Conservation (phyloP, 2,329 filamentous ascomycete species). For the Exophiala calicioides region DNA sequence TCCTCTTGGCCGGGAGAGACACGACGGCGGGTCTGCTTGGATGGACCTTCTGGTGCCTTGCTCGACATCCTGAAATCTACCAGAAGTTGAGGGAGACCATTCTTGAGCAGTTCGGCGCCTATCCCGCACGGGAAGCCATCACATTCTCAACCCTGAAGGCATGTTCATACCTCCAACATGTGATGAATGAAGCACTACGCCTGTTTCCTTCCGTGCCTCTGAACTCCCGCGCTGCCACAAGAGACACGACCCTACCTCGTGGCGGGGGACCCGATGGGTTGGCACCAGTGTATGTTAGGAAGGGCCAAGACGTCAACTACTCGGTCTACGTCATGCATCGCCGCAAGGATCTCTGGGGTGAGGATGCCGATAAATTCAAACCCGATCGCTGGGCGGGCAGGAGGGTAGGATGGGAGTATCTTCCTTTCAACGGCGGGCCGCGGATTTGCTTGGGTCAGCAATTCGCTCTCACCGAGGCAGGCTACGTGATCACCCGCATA, state of each 20-base stretch:
- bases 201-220: slow-evolving; percentile 50
- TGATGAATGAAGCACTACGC: slow-evolving; percentile 44
- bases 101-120: slow-evolving; percentile 45
- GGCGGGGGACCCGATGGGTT: slow-evolving; percentile 51
- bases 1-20: slow-evolving; percentile 56
- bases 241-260: slow-evolving; percentile 53
- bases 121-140: slow-evolving; percentile 23
- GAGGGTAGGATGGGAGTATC: slow-evolving; percentile 65
- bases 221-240: slow-evolving; percentile 53
- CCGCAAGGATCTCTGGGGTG: slow-evolving; percentile 53
- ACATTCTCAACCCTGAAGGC: slow-evolving; percentile 22
- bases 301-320: slow-evolving; percentile 64
- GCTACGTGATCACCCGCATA: slow-evolving; percentile 32
- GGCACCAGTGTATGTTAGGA: slow-evolving; percentile 50
- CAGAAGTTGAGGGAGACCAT: slow-evolving; percentile 38
- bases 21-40: slow-evolving; percentile 52
- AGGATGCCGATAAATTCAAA: slow-evolving; percentile 55
- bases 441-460: slow-evolving; percentile 35
- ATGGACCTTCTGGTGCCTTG: slow-evolving; percentile 51
- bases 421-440: slow-evolving; percentile 35
- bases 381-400: slow-evolving; percentile 71
- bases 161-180: slow-evolving; percentile 27
- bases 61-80: slow-evolving; percentile 41
- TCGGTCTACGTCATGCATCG: slow-evolving; percentile 73
- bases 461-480: slow-evolving; percentile 32